phyloP scores from a whole-genome alignment of 2,329 filamentous ascomycete genomes.

The Chrysoporthe puriensis region DNA sequence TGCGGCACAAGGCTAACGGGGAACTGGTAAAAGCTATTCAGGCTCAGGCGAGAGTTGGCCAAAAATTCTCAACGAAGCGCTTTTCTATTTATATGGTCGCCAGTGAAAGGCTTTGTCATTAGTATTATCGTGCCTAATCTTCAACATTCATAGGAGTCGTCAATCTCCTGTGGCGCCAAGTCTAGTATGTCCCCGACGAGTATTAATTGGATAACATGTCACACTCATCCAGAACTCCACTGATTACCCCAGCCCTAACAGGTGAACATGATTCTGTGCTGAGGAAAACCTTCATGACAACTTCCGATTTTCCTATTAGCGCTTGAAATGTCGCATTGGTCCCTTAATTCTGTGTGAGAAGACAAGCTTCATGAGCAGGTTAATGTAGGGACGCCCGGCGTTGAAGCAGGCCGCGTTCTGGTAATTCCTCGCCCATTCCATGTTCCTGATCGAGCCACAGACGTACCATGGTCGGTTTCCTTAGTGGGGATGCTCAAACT shows the following conservation, averaged over 20 bases:
- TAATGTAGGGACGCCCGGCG: neutral
- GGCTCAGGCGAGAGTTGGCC: neutral
- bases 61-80: neutral
- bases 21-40: neutral
- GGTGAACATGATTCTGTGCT: constrained; percentile 4
- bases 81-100: neutral
- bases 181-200: constrained; percentile 7
- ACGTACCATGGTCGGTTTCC: neutral
- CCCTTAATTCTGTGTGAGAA: neutral
- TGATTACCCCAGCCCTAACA: constrained; percentile 3
- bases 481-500: constrained; percentile 4
- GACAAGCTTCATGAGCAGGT: neutral
- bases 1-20: neutral
- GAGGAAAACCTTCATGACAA: neutral
- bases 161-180: neutral
- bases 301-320: neutral
- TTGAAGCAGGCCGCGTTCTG: constrained; percentile 1
- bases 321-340: neutral
- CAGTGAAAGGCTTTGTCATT: neutral
- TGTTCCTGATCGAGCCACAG: neutral
- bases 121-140: constrained; percentile 11
- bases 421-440: constrained; percentile 7
- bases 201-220: neutral
- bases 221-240: constrained; percentile 20
- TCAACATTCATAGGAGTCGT: constrained; percentile 5